phyloP scores from a whole-genome alignment of 2,329 filamentous ascomycete genomes.

The Periglandula ipomoeae region DNA sequence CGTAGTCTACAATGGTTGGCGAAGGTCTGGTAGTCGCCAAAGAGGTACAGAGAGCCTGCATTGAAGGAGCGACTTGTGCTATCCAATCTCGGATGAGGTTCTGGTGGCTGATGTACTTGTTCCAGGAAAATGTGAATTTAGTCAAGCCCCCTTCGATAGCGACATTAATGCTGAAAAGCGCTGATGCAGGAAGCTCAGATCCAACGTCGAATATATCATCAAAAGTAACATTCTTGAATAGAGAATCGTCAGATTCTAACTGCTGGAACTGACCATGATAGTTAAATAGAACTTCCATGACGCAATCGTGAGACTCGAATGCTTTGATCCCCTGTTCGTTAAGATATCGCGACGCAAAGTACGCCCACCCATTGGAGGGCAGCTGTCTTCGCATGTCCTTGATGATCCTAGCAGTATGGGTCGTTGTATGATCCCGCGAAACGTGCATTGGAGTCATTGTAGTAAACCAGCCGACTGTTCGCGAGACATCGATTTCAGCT shows the following conservation, averaged over 20 bases:
- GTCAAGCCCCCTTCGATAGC: conserved; percentile 3
- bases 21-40: not conserved
- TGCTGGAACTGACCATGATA: conserved; percentile 11
- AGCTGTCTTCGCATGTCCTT: conserved; percentile 3
- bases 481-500: conserved; percentile 18
- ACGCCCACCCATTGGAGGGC: conserved; percentile 4
- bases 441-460: conserved; percentile 14
- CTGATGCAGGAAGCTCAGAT: not conserved
- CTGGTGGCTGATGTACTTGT: conserved; percentile 3
- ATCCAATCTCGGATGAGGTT: conserved; percentile 5
- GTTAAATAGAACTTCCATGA: conserved; percentile 7
- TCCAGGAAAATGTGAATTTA: conserved; percentile 6
- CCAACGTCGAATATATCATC: conserved; percentile 5
- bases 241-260: conserved; percentile 10
- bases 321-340: not conserved
- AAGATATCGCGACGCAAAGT: conserved; percentile 4
- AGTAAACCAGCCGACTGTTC: conserved; percentile 31
- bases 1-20: conserved; percentile 1
- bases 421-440: not conserved
- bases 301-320: not conserved
- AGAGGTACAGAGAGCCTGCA: conserved; percentile 1
- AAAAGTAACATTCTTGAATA: conserved; percentile 7
- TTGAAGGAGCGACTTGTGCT: conserved; percentile 1
- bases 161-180: conserved; percentile 4
- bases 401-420: not conserved